Evolutionary conservation across 2,329 filamentous ascomycete species (phyloP).

Genomic region (Coniochaeta sp.): DNA sequence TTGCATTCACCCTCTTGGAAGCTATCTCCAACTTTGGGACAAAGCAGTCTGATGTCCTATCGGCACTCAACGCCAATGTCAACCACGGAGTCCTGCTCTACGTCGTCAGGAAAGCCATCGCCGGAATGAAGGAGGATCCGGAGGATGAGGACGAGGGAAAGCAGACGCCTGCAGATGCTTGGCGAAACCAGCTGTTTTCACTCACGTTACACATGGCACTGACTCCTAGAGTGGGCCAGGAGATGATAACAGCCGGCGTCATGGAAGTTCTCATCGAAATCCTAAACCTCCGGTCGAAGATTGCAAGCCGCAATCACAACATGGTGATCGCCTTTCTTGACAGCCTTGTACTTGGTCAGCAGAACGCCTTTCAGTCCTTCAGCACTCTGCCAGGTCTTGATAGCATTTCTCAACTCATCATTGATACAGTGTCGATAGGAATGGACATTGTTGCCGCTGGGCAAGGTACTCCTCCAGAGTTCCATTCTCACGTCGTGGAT

Average conservation of each 20-base stretch:
- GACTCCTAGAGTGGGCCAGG: conserved; percentile 66
- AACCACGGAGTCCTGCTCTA: conserved; percentile 95
- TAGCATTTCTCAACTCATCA: conserved; percentile 79
- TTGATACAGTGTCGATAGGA: conserved; percentile 67
- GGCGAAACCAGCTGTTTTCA: conserved; percentile 86
- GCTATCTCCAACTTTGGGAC: conserved; percentile 73
- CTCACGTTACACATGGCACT: conserved; percentile 75
- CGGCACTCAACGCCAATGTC: conserved; percentile 89
- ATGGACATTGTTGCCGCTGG: conserved; percentile 58
- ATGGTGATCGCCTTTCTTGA: conserved; percentile 84
- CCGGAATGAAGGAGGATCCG: conserved; percentile 59
- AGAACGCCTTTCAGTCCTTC: conserved; percentile 76
- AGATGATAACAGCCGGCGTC: conserved; percentile 81
- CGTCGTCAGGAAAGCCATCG: conserved; percentile 82
- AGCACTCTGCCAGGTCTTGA: conserved; percentile 80
- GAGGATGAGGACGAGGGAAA: conserved; percentile 49
- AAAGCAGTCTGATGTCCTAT: conserved; percentile 74
- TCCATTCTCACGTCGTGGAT: conserved; percentile 77
- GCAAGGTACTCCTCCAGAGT: conserved; percentile 60
- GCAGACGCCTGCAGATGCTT: conserved; percentile 68
- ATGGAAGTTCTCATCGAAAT: conserved; percentile 88
- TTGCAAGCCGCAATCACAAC: conserved; percentile 77
- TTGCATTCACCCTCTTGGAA: conserved; percentile 74
- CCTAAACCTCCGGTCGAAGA: conserved; percentile 70
- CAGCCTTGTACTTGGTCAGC: conserved; percentile 75